Evolutionary conservation across 345 rosid genomes (phyloP), one percentile per base, ranked within the genome.

Genomic region (Mallotus nudiflorus): DNA sequence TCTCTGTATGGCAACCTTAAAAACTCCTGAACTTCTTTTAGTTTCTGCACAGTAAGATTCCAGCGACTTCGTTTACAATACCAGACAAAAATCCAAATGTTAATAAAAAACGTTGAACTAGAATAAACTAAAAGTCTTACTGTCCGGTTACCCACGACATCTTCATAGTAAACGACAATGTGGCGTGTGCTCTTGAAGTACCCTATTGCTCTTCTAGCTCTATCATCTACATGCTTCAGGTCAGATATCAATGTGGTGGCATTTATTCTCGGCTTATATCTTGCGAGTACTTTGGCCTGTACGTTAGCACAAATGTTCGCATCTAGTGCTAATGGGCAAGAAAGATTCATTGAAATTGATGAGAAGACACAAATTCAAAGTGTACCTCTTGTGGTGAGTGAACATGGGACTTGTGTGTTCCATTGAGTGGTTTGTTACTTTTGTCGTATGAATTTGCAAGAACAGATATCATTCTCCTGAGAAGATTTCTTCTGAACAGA

Each of bases 321-420:
- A 52, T 9, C 29, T 18, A 35, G 16, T 46, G 54, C 18, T 46
- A 25, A 54, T 12, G 3, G 37, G 48, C 51, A 54, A 20, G 14
- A 0, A 20, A 16, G 56, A 27, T 25, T 22, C 2, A 18, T 1
- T 51, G 10, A 9, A n/a, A n/a, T n/a, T 33, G 37, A 6, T 33
- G 37, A 62, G 24, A 11, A 59, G 24, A 49, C 11, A 39, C 5
- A 44, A n/a, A 4, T 28, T 7, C 33, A 11, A 31, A 5, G 54
- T 48, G 45, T 14, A 76, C 84, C 78, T 77, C 81, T 1, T 37
- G 48, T 4, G 71, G 13, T 3, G 81, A 81, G 51, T 74, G 84
- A 56, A 81, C 84, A 59, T 81, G 81, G 65, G 84, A 77, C 48
- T 81, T 77, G 77, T 77, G 84, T 40, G 74, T 81, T 67, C 84